Evolutionary conservation across 73 alveolate genomes (phyloP), one percentile per base, ranked within the genome.

Genomic region (Uronychia setigera): DNA sequence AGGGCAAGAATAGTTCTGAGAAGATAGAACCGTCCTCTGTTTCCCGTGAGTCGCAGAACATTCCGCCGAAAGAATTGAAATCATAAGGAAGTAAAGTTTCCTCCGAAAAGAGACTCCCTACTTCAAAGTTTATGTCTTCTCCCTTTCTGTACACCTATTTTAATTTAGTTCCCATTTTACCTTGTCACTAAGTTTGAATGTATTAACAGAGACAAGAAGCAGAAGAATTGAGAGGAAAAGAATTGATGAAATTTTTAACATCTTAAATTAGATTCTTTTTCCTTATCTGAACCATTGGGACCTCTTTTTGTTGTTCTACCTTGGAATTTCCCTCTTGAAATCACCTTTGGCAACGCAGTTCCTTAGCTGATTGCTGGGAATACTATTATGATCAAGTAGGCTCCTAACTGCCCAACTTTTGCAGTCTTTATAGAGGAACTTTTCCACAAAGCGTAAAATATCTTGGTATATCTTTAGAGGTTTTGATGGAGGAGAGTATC

Each of bases 261-360:
- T n/a, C n/a, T n/a, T n/a, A n/a, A n/a, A n/a, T n/a, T n/a, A n/a
- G n/a, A n/a, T n/a, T n/a, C n/a, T n/a, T n/a, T n/a, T n/a, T n/a
- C n/a, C n/a, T n/a, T n/a, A n/a, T n/a, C n/a, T n/a, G n/a, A 92
- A 35, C 98, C 99, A 26, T 25, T 88, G 13, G 99, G 99, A n/a
- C 93, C 96, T 1, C 75, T 88, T 0, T 87, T 89, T 33, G 82
- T 35, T 58, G 92, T 95, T 28, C 32, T 87, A 33, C 99, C 99
- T 1, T 95, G 96, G 91, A 95, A 95, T 82, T 95, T 94, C 90
- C 99, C 99, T 9, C 58, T 93, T 76, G 94, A 98, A 97, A 76
- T 95, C 27, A 93, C 97, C 29, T 88, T 95, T 76, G 94, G 92
- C 87, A 82, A 91, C 31, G 86, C 88, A 5, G 76, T 92, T 32